These are phyloP conservation scores for Starmera amethionina DNA, from an alignment of 805 yeast species.

Conservation along the genomic window DNA sequence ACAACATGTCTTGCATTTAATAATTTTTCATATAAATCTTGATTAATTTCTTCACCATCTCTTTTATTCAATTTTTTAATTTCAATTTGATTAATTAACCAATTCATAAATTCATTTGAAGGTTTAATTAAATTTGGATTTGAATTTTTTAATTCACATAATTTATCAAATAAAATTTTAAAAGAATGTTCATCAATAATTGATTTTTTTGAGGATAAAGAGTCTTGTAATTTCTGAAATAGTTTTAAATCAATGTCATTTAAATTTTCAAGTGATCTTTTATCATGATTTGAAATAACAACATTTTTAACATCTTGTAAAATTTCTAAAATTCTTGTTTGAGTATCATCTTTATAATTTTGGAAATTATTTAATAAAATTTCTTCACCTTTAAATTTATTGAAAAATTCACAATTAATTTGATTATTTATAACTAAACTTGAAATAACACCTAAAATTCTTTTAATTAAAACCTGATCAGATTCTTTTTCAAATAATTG, in stretches of 20 bases:
- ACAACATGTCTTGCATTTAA: conserved; percentile 47
- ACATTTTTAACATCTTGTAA: conserved; percentile 32
- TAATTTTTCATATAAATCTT: conserved; percentile 29
- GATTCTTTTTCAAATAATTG: conserved; percentile 4
- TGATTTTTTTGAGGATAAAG: conserved; percentile 14
- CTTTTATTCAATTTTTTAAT: conserved; percentile 18
- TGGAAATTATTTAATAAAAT: conserved; percentile 17
- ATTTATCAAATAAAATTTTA: conserved; percentile 29
- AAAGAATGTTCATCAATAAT: conserved; percentile 29
- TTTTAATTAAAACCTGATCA: conserved; percentile 30
- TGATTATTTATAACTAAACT: conserved; percentile 27
- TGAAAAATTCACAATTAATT: conserved; percentile 21
- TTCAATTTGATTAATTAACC: conserved; percentile 47
- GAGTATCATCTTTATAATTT: conserved; percentile 16
- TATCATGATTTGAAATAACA: too few species aligned
- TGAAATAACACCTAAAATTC: conserved; percentile 43
- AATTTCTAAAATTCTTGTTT: conserved; percentile 33
- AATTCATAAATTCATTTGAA: conserved; percentile 38
- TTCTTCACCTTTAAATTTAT: conserved; percentile 10
- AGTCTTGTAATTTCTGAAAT: conserved; percentile 10
- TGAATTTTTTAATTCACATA: conserved; percentile 25
- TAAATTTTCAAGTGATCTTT: conserved; percentile 5
- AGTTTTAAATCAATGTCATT: conserved; percentile 5
- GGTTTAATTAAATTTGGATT: conserved; percentile 19
- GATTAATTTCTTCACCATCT: conserved; percentile 21